Evolutionary conservation across 2,329 filamentous ascomycete genomes (phyloP), one percentile per base, ranked within the genome.

Genomic region (Penicillium sp.): DNA sequence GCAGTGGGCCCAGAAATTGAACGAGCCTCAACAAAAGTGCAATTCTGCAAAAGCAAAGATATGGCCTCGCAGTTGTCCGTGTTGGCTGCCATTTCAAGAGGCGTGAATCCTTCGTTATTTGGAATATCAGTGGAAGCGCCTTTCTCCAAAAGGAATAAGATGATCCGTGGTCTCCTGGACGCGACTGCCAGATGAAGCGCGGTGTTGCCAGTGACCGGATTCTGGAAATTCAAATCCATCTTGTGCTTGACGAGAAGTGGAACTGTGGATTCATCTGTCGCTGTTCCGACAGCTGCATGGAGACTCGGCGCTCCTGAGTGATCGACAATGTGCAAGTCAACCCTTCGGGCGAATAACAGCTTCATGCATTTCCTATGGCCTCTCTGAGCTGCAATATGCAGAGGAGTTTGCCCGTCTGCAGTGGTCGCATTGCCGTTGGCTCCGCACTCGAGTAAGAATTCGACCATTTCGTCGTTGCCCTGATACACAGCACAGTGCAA

Each of bases 21-120:
- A 3, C 64, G 61, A 18, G 44, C 40, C 31, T 69, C 67, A 0
- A 68, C 44, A 0, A 63, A 40, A 4, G 65, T 59, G 14, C 63
- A 45, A 1, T 57, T 60, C 40, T 70, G 48, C 9, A 70, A 56
- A 0, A 70, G 41, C 0, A 69, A 47, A 0, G 63, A 59, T 0
- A 69, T 44, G 1, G 66, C 66, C 25, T 70, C 68, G 27, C 61
- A 64, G 16, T 69, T 69, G 35, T 69, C 65, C 1, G 53, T 49
- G 3, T 63, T 62, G 5, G 53, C 53, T 0, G 68, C 65, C 1
- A 69, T 10, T 24, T 70, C 67, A 7, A 70, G 63, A 0, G 68
- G 60, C 0, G 64, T 67, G 0, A 65, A 33, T 0, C 67, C 67
- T 1, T 63, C 53, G 11, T 61, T 46, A 27, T 69, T 69, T 2